Evolutionary conservation across 2,329 filamentous ascomycete genomes (phyloP).

Genomic region (Nectriaceae sp.): DNA sequence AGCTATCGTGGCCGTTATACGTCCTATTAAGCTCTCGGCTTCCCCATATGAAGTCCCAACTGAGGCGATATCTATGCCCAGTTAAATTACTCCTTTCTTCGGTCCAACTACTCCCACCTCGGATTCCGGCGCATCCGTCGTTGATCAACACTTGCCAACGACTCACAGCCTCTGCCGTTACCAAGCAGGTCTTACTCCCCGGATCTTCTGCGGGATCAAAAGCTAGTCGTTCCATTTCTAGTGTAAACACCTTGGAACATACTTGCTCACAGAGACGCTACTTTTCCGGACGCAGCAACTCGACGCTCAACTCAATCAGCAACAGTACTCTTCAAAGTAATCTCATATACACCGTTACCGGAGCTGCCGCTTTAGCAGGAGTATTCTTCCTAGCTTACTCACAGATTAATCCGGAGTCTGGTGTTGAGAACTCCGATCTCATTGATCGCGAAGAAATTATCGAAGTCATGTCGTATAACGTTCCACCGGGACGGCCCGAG

Average conservation of each 20-base stretch:
- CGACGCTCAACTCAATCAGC: slow-evolving; percentile 4
- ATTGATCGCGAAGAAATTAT: slow-evolving; percentile 9
- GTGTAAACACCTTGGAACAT: slow-evolving; percentile 1
- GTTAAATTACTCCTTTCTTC: slow-evolving; percentile 11
- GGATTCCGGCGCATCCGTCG: slow-evolving; percentile 15
- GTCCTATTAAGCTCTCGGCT: background rate
- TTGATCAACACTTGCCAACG: slow-evolving; percentile 12
- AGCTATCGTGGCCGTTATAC: too few species aligned
- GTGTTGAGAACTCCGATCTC: background rate
- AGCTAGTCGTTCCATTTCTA: too few species aligned
- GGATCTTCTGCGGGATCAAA: background rate
- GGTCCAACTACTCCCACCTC: slow-evolving; percentile 9
- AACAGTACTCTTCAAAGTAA: slow-evolving; percentile 18
- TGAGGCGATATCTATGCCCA: slow-evolving; percentile 17
- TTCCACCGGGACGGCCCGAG: slow-evolving; percentile 72
- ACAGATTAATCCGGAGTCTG: background rate
- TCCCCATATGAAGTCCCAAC: slow-evolving; percentile 23
- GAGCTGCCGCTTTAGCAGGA: background rate
- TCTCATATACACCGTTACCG: slow-evolving; percentile 13
- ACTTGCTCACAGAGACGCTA: slow-evolving; percentile 7
- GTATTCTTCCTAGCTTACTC: background rate
- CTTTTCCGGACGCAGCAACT: slow-evolving; percentile 4
- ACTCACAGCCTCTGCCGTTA: slow-evolving; percentile 11
- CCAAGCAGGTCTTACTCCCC: background rate
- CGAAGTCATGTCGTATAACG: slow-evolving; percentile 42